Conservation (phyloP, 225 moss, liverwort and hornwort genomes). For the Antitrichia curtipendula region DNA sequence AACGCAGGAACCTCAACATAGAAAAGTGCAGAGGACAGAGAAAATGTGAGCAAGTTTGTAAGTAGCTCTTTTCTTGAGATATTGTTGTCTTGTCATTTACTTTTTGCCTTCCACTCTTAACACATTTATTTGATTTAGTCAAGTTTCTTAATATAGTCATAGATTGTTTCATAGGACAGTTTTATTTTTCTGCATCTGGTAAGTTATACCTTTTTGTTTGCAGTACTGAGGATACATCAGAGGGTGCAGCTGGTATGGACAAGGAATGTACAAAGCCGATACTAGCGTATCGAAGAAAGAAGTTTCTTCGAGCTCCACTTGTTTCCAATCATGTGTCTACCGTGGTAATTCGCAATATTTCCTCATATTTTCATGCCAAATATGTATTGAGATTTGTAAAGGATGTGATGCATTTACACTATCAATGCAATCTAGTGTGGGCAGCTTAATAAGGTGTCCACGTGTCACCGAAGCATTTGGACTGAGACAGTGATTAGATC, state of each 20-base stretch:
- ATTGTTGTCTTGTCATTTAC: not conserved
- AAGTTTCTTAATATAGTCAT: not conserved
- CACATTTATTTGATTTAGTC: not conserved
- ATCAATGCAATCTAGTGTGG: not conserved
- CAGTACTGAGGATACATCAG: conserved; percentile 32
- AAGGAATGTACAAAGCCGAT: not conserved
- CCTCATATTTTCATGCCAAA: not conserved
- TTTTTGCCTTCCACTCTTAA: not conserved
- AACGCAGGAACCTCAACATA: conserved; percentile 65
- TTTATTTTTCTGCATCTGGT: not conserved
- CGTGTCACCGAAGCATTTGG: not conserved
- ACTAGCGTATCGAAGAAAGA: conserved; percentile 18
- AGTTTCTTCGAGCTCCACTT: not conserved
- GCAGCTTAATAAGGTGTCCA: not conserved
- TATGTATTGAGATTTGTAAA: not conserved
- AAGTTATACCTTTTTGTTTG: conserved; percentile 5
- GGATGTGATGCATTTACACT: not conserved
- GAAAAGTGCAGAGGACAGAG: conserved; percentile 67
- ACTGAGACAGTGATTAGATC: not conserved
- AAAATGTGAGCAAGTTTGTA: conserved; percentile 62
- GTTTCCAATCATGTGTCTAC: conserved; percentile 6
- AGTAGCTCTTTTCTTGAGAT: conserved; percentile 16
- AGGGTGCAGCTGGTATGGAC: conserved; percentile 8
- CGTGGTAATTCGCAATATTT: conserved; percentile 7
- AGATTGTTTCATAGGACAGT: not conserved